These are phyloP conservation scores for Hypoxylon subgilvum DNA, from an alignment of 495 filamentous ascomycete species.

Conservation along the genomic window DNA sequence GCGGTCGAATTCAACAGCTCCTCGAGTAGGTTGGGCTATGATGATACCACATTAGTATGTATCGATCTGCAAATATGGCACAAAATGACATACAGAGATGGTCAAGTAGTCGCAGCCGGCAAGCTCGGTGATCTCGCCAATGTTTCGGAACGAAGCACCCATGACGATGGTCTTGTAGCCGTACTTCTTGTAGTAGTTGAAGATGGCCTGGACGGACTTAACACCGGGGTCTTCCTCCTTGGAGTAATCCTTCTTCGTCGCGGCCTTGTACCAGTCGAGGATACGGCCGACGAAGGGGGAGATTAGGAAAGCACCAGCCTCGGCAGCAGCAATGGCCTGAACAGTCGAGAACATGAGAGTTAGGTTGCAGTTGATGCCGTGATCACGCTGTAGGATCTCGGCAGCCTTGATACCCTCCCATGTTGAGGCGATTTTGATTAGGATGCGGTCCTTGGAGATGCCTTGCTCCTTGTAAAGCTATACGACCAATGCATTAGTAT, in stretches of 20 bases:
- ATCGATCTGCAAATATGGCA: background rate
- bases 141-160: conserved; percentile 96
- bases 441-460: conserved; percentile 88
- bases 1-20: conserved; percentile 82
- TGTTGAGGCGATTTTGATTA: conserved; percentile 87
- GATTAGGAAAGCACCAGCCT: conserved; percentile 97
- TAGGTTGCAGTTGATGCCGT: conserved; percentile 96
- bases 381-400: conserved; percentile 87
- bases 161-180: conserved; percentile 99
- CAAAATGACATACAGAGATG: conserved; percentile 73
- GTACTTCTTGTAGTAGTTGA: conserved; percentile 99
- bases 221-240: conserved; percentile 94
- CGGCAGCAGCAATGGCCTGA: conserved; percentile 95
- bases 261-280: conserved; percentile 98
- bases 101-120: conserved; percentile 99
- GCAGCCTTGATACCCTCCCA: conserved; percentile 99
- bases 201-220: conserved; percentile 92
- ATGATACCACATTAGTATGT: conserved; percentile 15
- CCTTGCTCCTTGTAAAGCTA: conserved; percentile 92
- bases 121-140: conserved; percentile 95
- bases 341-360: conserved; percentile 98
- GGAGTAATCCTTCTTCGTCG: conserved; percentile 89
- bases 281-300: conserved; percentile 99
- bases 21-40: conserved; percentile 88
- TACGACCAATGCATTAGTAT: conserved; percentile 12